These are phyloP conservation scores for Dianthus caryophyllus DNA, from an alignment of 148 eudicot species.

Conservation along the genomic window DNA sequence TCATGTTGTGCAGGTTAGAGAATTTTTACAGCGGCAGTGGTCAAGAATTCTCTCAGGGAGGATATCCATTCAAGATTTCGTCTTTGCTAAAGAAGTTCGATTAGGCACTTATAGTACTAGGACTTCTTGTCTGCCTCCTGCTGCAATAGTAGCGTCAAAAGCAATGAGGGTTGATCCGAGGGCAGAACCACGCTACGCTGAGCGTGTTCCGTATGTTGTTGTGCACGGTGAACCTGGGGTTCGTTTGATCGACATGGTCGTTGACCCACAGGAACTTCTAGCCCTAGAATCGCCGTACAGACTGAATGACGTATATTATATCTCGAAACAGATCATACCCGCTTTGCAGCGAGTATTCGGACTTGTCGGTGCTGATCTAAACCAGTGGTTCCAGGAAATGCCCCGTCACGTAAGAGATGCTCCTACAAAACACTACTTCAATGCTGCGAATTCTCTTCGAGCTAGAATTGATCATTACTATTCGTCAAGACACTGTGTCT, in stretches of 20 bases:
- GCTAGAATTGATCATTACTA: slow-evolving; percentile 86
- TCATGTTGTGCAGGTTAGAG: slow-evolving; percentile 48
- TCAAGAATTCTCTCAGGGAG: slow-evolving; percentile 73
- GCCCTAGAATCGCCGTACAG: slow-evolving; percentile 67
- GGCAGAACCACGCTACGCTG: slow-evolving; percentile 93
- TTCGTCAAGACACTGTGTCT: slow-evolving; percentile 68
- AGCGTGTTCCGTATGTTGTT: slow-evolving; percentile 84
- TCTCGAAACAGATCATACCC: slow-evolving; percentile 90
- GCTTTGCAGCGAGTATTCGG: slow-evolving; percentile 90
- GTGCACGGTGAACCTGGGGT: slow-evolving; percentile 98
- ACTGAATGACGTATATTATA: slow-evolving; percentile 76
- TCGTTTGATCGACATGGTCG: slow-evolving; percentile 84
- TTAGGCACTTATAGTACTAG: slow-evolving; percentile 77
- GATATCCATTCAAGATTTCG: slow-evolving; percentile 75
- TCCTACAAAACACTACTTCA: slow-evolving; percentile 47
- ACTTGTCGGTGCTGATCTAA: slow-evolving; percentile 76
- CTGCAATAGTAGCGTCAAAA: slow-evolving; percentile 92
- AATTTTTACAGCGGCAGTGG: slow-evolving; percentile 83
- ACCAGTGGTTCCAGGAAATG: slow-evolving; percentile 76
- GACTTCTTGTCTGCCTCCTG: slow-evolving; percentile 76
- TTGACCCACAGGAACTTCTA: slow-evolving; percentile 76
- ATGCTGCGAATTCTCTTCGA: slow-evolving; percentile 45
- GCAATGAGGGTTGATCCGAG: slow-evolving; percentile 84
- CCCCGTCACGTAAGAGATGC: slow-evolving; percentile 62
- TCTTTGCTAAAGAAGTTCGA: slow-evolving; percentile 96